A percentile compares a stretch with the other conserved stretches of the same genome.
Evolutionary conservation across 1,139 yeast genomes (phyloP).

Genomic region (Yamadazyma buinensis): DNA sequence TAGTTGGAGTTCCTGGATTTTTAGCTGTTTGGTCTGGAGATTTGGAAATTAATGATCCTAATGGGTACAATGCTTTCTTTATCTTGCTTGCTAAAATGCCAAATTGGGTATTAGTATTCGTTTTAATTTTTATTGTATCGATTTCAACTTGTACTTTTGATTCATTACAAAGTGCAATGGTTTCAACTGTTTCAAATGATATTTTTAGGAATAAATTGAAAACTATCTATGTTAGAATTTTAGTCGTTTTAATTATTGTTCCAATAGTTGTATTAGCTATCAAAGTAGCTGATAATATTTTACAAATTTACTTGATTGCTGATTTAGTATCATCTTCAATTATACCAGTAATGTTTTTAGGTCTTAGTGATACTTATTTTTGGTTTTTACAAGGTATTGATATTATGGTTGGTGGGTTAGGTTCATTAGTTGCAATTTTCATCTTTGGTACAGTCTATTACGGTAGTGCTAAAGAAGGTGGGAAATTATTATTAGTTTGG

Average conservation of each 20-base stretch:
- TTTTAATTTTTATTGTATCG: constrained; percentile 66
- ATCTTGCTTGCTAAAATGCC: constrained; percentile 70
- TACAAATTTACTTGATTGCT: constrained; percentile 85
- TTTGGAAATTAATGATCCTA: constrained; percentile 53
- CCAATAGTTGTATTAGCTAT: constrained; percentile 85
- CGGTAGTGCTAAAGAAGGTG: constrained; percentile 70
- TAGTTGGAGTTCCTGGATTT: constrained; percentile 81
- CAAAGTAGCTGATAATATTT: constrained; percentile 72
- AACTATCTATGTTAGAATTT: constrained; percentile 60
- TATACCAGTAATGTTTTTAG: constrained; percentile 81
- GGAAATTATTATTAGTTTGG: constrained; percentile 62
- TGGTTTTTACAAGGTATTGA: constrained; percentile 79
- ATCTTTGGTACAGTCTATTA: constrained; percentile 82
- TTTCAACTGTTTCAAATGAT: constrained; percentile 86
- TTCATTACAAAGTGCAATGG: constrained; percentile 84
- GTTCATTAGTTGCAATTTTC: constrained; percentile 76
- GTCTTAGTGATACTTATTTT: constrained; percentile 58
- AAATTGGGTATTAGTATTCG: constrained; percentile 83
- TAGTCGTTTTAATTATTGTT: constrained; percentile 72
- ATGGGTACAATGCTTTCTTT: constrained; percentile 67
- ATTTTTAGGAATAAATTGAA: constrained; percentile 77
- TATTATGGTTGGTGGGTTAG: constrained; percentile 77
- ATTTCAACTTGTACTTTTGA: constrained; percentile 89
- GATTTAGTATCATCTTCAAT: constrained; percentile 85
- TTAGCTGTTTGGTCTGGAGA: constrained; percentile 90